Conservation (phyloP, 352 stramenopile species). For the Pythium angustatum region DNA sequence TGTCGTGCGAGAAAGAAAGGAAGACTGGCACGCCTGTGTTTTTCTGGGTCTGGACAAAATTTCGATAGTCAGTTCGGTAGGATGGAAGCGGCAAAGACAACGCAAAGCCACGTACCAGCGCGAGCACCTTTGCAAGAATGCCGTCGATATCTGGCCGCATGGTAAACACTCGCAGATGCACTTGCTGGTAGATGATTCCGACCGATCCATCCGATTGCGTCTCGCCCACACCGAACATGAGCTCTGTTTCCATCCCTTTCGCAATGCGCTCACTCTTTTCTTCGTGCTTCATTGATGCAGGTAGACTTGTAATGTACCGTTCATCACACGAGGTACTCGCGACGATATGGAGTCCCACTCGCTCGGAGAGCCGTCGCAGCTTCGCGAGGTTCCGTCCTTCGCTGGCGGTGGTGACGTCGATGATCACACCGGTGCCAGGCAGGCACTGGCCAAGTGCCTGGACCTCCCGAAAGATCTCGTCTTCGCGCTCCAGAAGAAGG, state of each 20-base stretch:
- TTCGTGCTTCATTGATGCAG: slow-evolving; percentile 16
- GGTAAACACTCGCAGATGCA: slow-evolving; percentile 28
- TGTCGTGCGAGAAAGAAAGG: slow-evolving; percentile 56
- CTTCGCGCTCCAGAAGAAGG: slow-evolving; percentile 61
- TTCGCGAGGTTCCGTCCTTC: slow-evolving; percentile 48
- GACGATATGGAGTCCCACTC: slow-evolving; percentile 49
- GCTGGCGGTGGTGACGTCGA: slow-evolving; percentile 51
- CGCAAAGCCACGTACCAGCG: slow-evolving; percentile 27
- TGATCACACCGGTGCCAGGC: slow-evolving; percentile 33
- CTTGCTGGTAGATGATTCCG: slow-evolving; percentile 71
- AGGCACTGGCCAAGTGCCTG: slow-evolving; percentile 31
- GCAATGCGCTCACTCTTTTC: slow-evolving; percentile 53
- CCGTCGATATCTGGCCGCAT: slow-evolving; percentile 28
- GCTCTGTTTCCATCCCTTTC: slow-evolving; percentile 60
- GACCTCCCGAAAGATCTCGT: slow-evolving; percentile 75
- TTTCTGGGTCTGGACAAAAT: slow-evolving; percentile 42
- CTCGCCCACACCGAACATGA: slow-evolving; percentile 60
- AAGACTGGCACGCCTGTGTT: slow-evolving; percentile 58
- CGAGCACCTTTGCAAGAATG: slow-evolving; percentile 40
- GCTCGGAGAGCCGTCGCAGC: slow-evolving; percentile 31
- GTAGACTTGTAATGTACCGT: slow-evolving; percentile 21
- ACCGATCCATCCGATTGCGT: slow-evolving; percentile 27
- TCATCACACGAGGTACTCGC: slow-evolving; percentile 57
- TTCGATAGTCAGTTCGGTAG: not conserved
- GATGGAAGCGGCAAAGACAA: not conserved